phyloP scores from a whole-genome alignment of 768 basidiomycete genomes.

The Podaxis sp. region DNA sequence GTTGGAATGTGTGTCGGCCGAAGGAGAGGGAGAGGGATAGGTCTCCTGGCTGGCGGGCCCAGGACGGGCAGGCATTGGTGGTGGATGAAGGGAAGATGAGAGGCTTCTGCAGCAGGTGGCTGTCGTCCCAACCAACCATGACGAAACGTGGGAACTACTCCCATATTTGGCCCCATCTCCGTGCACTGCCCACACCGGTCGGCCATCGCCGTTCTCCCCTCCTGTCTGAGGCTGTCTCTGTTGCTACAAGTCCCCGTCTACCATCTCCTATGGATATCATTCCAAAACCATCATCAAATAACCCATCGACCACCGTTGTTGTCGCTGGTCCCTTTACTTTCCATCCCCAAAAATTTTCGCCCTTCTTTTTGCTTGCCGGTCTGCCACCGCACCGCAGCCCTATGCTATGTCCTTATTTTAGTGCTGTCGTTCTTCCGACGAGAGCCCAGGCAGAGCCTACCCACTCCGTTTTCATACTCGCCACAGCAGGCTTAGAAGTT shows the following conservation, averaged over 20 bases:
- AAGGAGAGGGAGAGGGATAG: conserved; percentile 63
- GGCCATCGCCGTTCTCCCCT: neutral
- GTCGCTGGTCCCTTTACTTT: neutral
- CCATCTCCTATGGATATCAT: neutral
- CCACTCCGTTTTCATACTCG: neutral
- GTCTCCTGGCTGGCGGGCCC: conserved; percentile 61
- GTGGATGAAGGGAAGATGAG: conserved; percentile 10
- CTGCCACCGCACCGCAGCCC: neutral
- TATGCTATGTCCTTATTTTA: neutral
- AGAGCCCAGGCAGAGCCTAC: neutral
- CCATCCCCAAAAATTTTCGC: neutral
- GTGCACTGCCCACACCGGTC: neutral
- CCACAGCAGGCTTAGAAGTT: neutral
- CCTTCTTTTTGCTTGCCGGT: neutral
- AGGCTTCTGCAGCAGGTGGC: conserved; percentile 11
- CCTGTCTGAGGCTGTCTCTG: neutral
- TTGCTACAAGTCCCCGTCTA: too few species aligned
- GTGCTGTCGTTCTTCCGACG: neutral
- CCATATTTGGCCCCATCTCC: conserved; percentile 2
- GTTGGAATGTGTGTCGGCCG: conserved; percentile 56
- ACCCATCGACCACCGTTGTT: neutral
- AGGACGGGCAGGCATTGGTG: conserved; percentile 53
- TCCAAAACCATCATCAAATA: neutral
- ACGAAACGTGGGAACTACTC: conserved; percentile 2
- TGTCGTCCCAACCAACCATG: conserved; percentile 13